phyloP scores from a whole-genome alignment of 2,329 filamentous ascomycete species.

The Metarhizium brunneum region DNA sequence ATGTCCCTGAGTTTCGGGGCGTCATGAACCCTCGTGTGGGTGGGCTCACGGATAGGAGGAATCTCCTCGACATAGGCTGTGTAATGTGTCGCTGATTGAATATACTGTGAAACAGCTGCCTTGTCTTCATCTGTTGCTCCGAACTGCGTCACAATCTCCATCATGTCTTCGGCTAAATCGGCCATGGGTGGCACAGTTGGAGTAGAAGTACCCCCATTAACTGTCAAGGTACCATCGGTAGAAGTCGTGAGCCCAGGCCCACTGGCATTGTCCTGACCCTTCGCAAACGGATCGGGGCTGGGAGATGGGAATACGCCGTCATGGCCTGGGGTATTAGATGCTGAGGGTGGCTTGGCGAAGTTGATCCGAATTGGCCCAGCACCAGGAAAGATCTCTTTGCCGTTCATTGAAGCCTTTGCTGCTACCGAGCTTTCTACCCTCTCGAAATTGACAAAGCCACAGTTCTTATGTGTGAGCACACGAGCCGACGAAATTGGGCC shows the following conservation, averaged over 20 bases:
- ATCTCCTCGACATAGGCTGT: constrained; percentile 71
- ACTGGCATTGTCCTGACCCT: constrained; percentile 36
- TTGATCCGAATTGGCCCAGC: constrained; percentile 92
- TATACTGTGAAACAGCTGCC: constrained; percentile 58
- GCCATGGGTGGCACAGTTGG: constrained; percentile 62
- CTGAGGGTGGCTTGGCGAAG: constrained; percentile 90
- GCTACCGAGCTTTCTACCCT: constrained; percentile 81
- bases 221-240: constrained; percentile 15
- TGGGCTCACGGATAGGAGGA: constrained; percentile 78
- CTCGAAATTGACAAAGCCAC: constrained; percentile 97
- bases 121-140: constrained; percentile 75
- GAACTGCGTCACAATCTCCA: constrained; percentile 80
- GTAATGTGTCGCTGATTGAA: constrained; percentile 71
- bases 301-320: constrained; percentile 84
- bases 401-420: constrained; percentile 80
- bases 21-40: constrained; percentile 81
- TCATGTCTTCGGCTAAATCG: constrained; percentile 75
- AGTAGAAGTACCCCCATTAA: constrained; percentile 23
- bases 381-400: constrained; percentile 96
- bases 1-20: constrained; percentile 93
- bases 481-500: constrained; percentile 84
- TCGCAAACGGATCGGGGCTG: constrained; percentile 75
- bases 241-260: constrained; percentile 27
- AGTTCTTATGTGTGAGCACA: constrained; percentile 97
- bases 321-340: constrained; percentile 79